Base-by-base conservation (phyloP, 1,139 yeast genomes). In the Geotrichum candidum region DNA sequence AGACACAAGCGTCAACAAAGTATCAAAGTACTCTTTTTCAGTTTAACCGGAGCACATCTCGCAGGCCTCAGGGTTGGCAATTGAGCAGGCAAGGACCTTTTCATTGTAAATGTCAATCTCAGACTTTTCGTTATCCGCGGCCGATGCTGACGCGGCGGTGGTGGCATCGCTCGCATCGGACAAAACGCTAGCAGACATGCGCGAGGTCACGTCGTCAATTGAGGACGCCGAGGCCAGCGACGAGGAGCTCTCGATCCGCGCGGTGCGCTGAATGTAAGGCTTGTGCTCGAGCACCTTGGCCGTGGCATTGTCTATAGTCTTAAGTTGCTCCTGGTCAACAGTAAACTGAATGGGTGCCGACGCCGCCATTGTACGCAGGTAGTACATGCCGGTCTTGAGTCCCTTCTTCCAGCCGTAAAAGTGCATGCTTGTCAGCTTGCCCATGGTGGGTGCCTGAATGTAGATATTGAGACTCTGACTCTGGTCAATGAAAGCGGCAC, bases 21-120 rank as follows among this genome's bases (percentile, higher is more conserved):
- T 15, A 15, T 13, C 3, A 41, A n/a, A 10, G 45, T n/a, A 54
- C 65, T 53, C 23, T 54, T 64, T 51, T 57, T 3, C 23, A 18
- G 18, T 1, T 77, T 80, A 92, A 80, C 98, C 98, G 65, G 97
- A 91, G 81, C 99, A 94, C 99, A 94, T 94, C 74, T 94, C 94
- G 79, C 99, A 94, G 56, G 98, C 84, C 77, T 90, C 98, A 64
- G 97, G 97, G 79, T 94, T 94, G 75, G 88, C 86, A 75, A 94
- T 91, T 62, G 98, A 96, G 81, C 99, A 94, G 52, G 97, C 97
- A 77, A 94, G 84, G 54, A 88, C 98, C 78, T 91, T 87, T 45
- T 96, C 88, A 75, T 94, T 90, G 82, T 81, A 94, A 71, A 94
- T 94, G 73, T 92, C 96, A 65, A 70, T 69, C 60, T 74, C 78